phyloP scores from a whole-genome alignment of 2,329 filamentous ascomycete genomes.

The Fusarium ambrosium region DNA sequence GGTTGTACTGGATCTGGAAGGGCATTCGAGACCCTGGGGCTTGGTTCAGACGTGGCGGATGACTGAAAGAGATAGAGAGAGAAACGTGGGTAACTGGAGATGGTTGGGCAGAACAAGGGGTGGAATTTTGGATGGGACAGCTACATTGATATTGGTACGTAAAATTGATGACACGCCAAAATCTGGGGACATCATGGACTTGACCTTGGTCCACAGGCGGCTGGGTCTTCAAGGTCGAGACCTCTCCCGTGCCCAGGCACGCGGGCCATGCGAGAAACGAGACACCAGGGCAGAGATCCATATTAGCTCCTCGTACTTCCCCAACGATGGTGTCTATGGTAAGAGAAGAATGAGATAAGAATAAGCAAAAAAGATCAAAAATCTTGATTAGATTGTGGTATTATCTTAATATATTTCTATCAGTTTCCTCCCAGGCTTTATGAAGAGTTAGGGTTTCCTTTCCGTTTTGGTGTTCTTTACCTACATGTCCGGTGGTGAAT shows the following conservation, averaged over 20 bases:
- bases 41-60: neutral
- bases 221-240: neutral
- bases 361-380: neutral
- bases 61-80: neutral
- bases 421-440: neutral
- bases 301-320: neutral
- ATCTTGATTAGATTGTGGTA: neutral
- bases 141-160: neutral
- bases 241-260: neutral
- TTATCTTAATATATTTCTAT: neutral
- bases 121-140: neutral
- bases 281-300: neutral
- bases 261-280: neutral
- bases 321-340: neutral
- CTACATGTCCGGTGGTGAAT: neutral
- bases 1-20: neutral
- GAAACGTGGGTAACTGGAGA: neutral
- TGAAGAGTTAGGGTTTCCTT: neutral
- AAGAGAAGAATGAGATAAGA: neutral
- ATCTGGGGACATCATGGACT: neutral
- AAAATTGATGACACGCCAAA: neutral
- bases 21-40: neutral
- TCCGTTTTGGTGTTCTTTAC: neutral
- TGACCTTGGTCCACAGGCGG: neutral
- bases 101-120: neutral